These are phyloP conservation scores for Gypsophila paniculata DNA, from an alignment of 179 eudicot species.

Conservation along the genomic window DNA sequence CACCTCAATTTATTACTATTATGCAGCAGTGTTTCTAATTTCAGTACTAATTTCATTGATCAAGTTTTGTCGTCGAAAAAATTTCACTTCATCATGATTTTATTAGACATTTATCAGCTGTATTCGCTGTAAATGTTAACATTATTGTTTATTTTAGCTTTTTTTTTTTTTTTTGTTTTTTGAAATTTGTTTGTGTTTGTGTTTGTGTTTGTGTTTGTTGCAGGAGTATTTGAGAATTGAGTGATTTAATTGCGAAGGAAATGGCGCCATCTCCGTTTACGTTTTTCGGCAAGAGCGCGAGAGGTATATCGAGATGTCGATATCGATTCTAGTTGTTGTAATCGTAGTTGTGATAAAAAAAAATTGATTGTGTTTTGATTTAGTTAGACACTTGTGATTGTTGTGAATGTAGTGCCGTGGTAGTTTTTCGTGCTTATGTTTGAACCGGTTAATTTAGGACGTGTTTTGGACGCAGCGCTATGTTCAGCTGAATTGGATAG, in stretches of 20 bases:
- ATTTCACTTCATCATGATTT: too few species aligned
- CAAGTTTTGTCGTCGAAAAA: too few species aligned
- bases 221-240: slow-evolving; percentile 14
- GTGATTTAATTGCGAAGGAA: neutral
- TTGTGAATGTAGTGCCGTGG: neutral
- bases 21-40: neutral
- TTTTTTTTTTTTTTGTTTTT: too few species aligned
- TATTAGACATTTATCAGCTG: too few species aligned
- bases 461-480: too few species aligned
- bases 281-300: slow-evolving; percentile 29
- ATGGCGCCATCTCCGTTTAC: slow-evolving; percentile 30
- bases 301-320: slow-evolving; percentile 9
- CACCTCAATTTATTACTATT: neutral
- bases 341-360: neutral
- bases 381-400: too few species aligned
- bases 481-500: neutral
- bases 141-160: too few species aligned
- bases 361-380: neutral
- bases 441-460: neutral
- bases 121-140: too few species aligned
- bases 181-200: neutral
- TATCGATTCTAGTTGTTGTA: neutral
- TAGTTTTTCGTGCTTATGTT: neutral
- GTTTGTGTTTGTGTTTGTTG: neutral
- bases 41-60: neutral